These are phyloP conservation scores for Penicillium sp. DNA, from an alignment of 2,329 filamentous ascomycete genomes.

Conservation along the genomic window DNA sequence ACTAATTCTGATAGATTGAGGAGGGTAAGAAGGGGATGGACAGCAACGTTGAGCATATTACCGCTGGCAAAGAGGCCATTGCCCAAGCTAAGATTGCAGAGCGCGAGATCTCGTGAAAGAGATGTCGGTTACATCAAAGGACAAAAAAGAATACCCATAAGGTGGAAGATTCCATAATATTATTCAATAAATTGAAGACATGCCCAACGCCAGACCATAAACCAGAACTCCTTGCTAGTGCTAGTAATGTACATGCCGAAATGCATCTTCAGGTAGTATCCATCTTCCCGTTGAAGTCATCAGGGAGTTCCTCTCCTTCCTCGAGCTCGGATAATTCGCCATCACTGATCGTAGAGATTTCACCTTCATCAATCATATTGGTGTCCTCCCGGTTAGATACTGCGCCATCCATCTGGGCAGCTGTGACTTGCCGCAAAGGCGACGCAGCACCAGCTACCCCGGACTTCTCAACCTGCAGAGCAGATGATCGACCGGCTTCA, in stretches of 20 bases:
- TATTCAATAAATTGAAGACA: constrained; percentile 21
- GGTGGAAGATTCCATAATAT: constrained; percentile 7
- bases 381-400: constrained; percentile 54
- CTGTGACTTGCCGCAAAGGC: constrained; percentile 39
- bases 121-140: background rate
- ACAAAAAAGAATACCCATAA: constrained; percentile 9
- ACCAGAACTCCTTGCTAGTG: constrained; percentile 30
- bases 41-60: constrained; percentile 43
- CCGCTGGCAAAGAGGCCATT: constrained; percentile 44
- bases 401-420: constrained; percentile 37
- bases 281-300: constrained; percentile 59
- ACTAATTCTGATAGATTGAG: constrained; percentile 30
- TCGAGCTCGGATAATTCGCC: constrained; percentile 43
- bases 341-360: constrained; percentile 38
- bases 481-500: constrained; percentile 28
- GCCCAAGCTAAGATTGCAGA: constrained; percentile 39
- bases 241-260: constrained; percentile 23
- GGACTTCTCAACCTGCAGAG: constrained; percentile 34
- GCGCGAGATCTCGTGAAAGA: constrained; percentile 37
- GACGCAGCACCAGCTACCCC: constrained; percentile 34
- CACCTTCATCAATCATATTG: constrained; percentile 57
- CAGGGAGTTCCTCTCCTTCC: constrained; percentile 50
- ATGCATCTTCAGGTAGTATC: constrained; percentile 51
- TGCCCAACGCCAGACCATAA: constrained; percentile 21
- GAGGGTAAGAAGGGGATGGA: constrained; percentile 41